Percentiles rank a stretch among this genome's conserved stretches.
These are phyloP conservation scores for Gynochthodes officinalis DNA, from an alignment of 257 asterid species.

Conservation along the genomic window DNA sequence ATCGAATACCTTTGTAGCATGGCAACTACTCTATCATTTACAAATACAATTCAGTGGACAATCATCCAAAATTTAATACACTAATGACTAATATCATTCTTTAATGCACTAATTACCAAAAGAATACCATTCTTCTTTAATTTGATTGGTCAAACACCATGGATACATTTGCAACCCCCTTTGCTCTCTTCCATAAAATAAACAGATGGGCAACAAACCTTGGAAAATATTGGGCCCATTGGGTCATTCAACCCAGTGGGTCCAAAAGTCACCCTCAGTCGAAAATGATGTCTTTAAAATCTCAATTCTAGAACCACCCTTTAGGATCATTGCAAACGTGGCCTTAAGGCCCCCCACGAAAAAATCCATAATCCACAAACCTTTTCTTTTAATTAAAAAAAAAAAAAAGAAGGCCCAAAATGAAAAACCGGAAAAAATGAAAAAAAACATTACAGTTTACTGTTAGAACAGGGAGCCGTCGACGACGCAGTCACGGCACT, in stretches of 20 bases:
- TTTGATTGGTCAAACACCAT: neutral
- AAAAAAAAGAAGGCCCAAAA: neutral
- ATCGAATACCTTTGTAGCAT: too few species aligned
- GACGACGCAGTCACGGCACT: conserved; percentile 1
- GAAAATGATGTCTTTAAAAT: neutral
- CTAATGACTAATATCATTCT: too few species aligned
- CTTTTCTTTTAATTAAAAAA: neutral
- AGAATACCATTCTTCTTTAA: neutral
- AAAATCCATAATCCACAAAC: neutral
- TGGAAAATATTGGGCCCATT: neutral
- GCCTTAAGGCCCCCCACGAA: neutral
- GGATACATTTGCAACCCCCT: neutral
- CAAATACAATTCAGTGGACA: too few species aligned
- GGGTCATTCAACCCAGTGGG: neutral
- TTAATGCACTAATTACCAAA: too few species aligned
- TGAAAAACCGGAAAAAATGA: neutral
- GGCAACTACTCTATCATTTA: too few species aligned
- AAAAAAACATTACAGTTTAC: neutral
- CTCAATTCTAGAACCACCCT: neutral
- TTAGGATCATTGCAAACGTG: conserved; percentile 2
- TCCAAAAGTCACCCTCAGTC: neutral
- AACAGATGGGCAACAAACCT: too few species aligned
- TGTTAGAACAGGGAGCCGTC: neutral
- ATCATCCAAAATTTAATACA: too few species aligned
- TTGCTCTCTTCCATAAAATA: neutral